These are phyloP conservation scores for Silene latifolia DNA, from an alignment of 148 eudicot genomes.

Conservation along the genomic window DNA sequence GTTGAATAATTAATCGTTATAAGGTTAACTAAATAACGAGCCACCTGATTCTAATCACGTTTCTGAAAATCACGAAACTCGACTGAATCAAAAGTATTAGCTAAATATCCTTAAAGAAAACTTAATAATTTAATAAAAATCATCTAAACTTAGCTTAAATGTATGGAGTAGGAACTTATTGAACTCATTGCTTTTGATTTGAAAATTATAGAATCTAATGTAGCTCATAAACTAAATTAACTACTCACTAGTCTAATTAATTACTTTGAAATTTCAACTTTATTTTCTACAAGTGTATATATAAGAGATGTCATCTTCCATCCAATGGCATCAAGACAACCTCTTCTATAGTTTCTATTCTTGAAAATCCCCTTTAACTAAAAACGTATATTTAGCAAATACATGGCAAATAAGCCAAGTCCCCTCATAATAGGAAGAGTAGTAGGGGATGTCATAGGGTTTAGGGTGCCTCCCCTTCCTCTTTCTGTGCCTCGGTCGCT, in stretches of 20 bases:
- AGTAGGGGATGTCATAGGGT: slow-evolving; percentile 85
- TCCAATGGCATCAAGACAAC: slow-evolving; percentile 1
- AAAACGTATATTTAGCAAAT: not conserved
- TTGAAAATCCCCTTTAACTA: not conserved
- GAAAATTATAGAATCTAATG: not conserved
- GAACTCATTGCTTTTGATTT: not conserved
- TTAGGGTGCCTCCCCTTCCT: too few species aligned
- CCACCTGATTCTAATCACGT: not conserved
- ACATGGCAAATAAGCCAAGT: slow-evolving; percentile 43
- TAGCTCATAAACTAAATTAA: not conserved
- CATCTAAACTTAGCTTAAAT: too few species aligned
- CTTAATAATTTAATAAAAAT: too few species aligned
- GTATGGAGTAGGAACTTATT: too few species aligned
- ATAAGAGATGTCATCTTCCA: not conserved
- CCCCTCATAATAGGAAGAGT: slow-evolving; percentile 71
- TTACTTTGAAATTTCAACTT: not conserved
- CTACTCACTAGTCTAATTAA: too few species aligned
- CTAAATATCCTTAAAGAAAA: too few species aligned
- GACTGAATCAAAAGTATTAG: too few species aligned
- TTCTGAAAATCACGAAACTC: too few species aligned
- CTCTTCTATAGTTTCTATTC: not conserved
- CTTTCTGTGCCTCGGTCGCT: too few species aligned
- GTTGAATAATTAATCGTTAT: not conserved
- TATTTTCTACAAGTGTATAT: not conserved
- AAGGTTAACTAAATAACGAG: not conserved